Conservation (phyloP, 2,329 filamentous ascomycete species). For the Aspergillus clavatus region DNA sequence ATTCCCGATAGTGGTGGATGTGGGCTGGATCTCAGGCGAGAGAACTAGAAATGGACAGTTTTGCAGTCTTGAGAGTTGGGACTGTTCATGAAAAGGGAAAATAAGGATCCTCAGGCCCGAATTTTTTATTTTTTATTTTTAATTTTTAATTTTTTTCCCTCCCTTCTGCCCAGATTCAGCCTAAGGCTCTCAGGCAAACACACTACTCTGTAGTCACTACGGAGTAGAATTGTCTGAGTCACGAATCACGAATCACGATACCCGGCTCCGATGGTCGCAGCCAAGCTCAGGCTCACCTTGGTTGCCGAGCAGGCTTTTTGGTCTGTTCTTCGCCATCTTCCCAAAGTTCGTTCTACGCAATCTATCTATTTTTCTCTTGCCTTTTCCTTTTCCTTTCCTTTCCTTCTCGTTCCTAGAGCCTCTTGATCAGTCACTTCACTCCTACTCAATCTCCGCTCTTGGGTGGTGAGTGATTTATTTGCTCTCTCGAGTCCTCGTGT, state of each 20-base stretch:
- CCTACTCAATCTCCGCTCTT: not conserved
- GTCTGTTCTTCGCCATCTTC: slow-evolving; percentile 11
- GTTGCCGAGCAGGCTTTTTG: slow-evolving; percentile 2
- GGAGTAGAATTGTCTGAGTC: too few relatives aligned
- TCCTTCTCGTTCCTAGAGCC: not conserved
- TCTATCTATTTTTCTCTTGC: slow-evolving; percentile 7
- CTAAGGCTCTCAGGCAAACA: too few relatives aligned
- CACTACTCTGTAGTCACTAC: too few relatives aligned
- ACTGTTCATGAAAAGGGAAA: not conserved
- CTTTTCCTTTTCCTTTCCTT: slow-evolving; percentile 4
- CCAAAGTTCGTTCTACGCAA: too few relatives aligned
- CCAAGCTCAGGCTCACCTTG: slow-evolving; percentile 3
- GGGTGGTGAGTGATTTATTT: not conserved
- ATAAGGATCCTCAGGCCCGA: not conserved
- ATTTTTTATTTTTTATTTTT: not conserved
- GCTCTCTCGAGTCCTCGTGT: not conserved
- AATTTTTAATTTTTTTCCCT: too few relatives aligned
- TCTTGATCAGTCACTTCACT: not conserved
- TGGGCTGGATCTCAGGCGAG: too few relatives aligned
- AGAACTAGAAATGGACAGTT: too few relatives aligned
- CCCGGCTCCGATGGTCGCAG: slow-evolving; percentile 21
- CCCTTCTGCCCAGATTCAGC: too few relatives aligned
- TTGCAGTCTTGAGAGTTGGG: too few relatives aligned
- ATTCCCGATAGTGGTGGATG: not conserved
- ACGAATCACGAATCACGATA: slow-evolving; percentile 5